phyloP scores from a whole-genome alignment of 2,329 filamentous ascomycete genomes.

The Sporothrix sp. region DNA sequence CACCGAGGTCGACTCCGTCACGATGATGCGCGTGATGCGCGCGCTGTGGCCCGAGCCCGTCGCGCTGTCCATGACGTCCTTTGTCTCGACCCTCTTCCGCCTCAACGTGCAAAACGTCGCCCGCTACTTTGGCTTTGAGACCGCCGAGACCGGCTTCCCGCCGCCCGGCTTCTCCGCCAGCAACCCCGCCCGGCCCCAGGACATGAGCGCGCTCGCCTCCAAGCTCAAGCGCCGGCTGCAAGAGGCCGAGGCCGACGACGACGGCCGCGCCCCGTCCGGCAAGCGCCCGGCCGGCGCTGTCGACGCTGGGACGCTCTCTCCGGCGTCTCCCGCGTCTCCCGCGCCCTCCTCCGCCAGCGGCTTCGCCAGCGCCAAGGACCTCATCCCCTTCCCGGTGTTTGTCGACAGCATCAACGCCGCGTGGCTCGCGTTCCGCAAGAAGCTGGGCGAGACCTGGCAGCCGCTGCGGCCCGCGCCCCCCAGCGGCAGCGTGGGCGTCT shows the following conservation, averaged over 20 bases:
- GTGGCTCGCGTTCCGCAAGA: slow-evolving; percentile 27
- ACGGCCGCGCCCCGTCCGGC: slow-evolving; percentile 1
- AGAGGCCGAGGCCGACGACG: slow-evolving; percentile 19
- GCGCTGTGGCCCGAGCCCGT: slow-evolving; percentile 45
- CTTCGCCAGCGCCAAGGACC: slow-evolving; percentile 14
- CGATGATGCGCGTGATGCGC: slow-evolving; percentile 32
- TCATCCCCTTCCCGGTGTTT: slow-evolving; percentile 18
- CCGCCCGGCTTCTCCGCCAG: not conserved
- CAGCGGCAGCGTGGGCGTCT: slow-evolving; percentile 42
- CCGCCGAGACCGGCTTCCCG: slow-evolving; percentile 8
- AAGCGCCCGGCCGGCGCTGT: too few species aligned
- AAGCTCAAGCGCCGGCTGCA: slow-evolving; percentile 26
- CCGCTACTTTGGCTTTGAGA: slow-evolving; percentile 36
- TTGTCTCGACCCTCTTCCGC: slow-evolving; percentile 37
- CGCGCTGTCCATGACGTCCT: slow-evolving; percentile 41
- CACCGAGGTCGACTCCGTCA: slow-evolving; percentile 15
- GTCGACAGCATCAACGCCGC: slow-evolving; percentile 26
- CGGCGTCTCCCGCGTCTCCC: not conserved
- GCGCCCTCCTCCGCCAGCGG: not conserved
- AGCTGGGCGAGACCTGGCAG: slow-evolving; percentile 37
- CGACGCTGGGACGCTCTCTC: slow-evolving; percentile 9
- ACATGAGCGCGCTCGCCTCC: slow-evolving; percentile 20
- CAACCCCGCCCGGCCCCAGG: not conserved
- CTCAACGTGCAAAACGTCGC: slow-evolving; percentile 36
- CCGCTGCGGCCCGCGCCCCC: slow-evolving; percentile 34